Conservation (phyloP, 805 yeast genomes). For the Teunomyces funiuensis region DNA sequence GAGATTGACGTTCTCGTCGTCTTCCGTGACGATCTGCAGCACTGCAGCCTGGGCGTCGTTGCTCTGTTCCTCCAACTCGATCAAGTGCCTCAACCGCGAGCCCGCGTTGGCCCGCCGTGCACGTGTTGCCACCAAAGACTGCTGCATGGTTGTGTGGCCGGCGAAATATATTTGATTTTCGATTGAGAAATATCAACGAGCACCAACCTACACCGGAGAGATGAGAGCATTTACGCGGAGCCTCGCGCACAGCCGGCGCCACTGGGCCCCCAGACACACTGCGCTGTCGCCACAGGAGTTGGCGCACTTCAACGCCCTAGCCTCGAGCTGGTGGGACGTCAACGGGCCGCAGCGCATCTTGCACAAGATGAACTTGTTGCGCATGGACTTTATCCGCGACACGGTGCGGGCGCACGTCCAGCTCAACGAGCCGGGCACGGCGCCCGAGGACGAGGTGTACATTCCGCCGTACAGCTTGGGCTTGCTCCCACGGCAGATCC, state of each 20-base stretch:
- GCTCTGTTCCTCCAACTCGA: slow-evolving; percentile 67
- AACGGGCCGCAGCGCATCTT: slow-evolving; percentile 89
- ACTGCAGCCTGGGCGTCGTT: slow-evolving; percentile 20
- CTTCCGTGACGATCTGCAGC: slow-evolving; percentile 46
- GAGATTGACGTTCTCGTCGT: slow-evolving; percentile 72
- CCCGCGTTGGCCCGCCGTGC: slow-evolving; percentile 88
- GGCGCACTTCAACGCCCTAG: slow-evolving; percentile 80
- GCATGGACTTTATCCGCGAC: slow-evolving; percentile 82
- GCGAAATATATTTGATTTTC: background rate
- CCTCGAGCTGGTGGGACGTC: slow-evolving; percentile 98
- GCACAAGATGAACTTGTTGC: slow-evolving; percentile 87
- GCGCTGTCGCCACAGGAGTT: slow-evolving; percentile 47
- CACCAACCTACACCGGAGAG: background rate
- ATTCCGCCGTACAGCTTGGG: slow-evolving; percentile 77
- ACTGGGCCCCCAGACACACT: background rate
- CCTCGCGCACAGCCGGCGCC: background rate
- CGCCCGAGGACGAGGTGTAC: slow-evolving; percentile 50
- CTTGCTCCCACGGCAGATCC: slow-evolving; percentile 60
- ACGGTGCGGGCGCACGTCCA: slow-evolving; percentile 49
- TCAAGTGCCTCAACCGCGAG: slow-evolving; percentile 67
- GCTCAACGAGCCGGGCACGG: slow-evolving; percentile 33
- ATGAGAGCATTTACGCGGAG: slow-evolving; percentile 2
- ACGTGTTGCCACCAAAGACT: slow-evolving; percentile 71
- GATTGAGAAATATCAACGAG: slow-evolving; percentile 1
- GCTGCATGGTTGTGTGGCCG: slow-evolving; percentile 27